A percentile compares a stretch with the other conserved stretches of the same genome.
Conservation (phyloP, 257 asterid genomes). For the Leptodermis oblonga region DNA sequence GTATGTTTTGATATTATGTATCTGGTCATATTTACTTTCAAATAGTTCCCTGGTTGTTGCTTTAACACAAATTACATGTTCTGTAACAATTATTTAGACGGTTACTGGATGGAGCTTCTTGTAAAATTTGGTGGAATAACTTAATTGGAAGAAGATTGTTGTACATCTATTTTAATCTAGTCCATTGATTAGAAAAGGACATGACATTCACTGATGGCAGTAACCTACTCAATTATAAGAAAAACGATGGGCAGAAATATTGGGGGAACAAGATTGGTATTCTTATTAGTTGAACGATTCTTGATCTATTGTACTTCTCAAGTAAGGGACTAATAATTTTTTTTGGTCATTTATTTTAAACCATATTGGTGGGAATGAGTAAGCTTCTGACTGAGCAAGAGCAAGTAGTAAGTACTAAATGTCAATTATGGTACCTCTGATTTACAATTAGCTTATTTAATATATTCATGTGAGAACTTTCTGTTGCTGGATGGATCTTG, state of each 20-base stretch:
- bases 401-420: background rate
- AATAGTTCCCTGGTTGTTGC: background rate
- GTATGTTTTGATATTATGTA: background rate
- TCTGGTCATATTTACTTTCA: background rate
- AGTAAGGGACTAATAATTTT: background rate
- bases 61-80: background rate
- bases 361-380: background rate
- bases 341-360: background rate
- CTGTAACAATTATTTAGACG: background rate
- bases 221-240: background rate
- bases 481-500: background rate
- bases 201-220: background rate
- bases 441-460: background rate
- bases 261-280: background rate
- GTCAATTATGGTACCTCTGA: background rate
- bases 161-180: background rate
- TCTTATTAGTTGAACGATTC: background rate
- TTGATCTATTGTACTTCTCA: background rate
- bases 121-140: background rate
- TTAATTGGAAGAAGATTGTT: background rate
- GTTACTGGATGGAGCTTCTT: background rate
- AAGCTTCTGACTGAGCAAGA: background rate
- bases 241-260: background rate
- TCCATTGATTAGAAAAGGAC: background rate
- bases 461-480: background rate